phyloP scores from a whole-genome alignment of 176 grass and related monocot species.

The Ensete ventricosum region DNA sequence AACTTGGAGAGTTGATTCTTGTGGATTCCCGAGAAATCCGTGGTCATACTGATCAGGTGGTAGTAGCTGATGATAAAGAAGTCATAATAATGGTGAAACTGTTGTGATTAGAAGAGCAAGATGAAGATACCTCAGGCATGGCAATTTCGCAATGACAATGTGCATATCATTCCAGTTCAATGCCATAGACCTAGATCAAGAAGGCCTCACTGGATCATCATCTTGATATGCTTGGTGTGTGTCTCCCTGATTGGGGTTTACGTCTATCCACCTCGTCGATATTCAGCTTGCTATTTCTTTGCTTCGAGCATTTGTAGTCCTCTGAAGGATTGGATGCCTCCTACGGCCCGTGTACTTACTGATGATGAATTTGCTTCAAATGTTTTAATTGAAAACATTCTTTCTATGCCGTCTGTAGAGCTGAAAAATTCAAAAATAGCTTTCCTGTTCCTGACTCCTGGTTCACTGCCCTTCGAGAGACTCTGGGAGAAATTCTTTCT shows the following conservation, averaged over 20 bases:
- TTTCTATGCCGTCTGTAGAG: slow-evolving; percentile 47
- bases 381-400: slow-evolving; percentile 59
- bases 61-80: background rate
- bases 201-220: slow-evolving; percentile 83
- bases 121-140: slow-evolving; percentile 38
- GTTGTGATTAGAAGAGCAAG: slow-evolving; percentile 10
- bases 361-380: slow-evolving; percentile 73
- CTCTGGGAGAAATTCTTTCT: slow-evolving; percentile 91
- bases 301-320: slow-evolving; percentile 52
- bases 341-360: slow-evolving; percentile 33
- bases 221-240: slow-evolving; percentile 71
- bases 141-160: slow-evolving; percentile 41
- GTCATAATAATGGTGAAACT: background rate
- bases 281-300: slow-evolving; percentile 77
- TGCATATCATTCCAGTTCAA: slow-evolving; percentile 41
- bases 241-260: slow-evolving; percentile 61
- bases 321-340: slow-evolving; percentile 76
- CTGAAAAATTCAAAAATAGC: slow-evolving; percentile 76
- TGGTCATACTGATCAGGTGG: background rate
- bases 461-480: slow-evolving; percentile 84
- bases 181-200: slow-evolving; percentile 45
- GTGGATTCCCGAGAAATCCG: background rate
- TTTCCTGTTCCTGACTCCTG: slow-evolving; percentile 89
- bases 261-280: slow-evolving; percentile 53
- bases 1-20: background rate